Evolutionary conservation across 495 filamentous ascomycete genomes (phyloP).

Genomic region (Daldinia childiae): DNA sequence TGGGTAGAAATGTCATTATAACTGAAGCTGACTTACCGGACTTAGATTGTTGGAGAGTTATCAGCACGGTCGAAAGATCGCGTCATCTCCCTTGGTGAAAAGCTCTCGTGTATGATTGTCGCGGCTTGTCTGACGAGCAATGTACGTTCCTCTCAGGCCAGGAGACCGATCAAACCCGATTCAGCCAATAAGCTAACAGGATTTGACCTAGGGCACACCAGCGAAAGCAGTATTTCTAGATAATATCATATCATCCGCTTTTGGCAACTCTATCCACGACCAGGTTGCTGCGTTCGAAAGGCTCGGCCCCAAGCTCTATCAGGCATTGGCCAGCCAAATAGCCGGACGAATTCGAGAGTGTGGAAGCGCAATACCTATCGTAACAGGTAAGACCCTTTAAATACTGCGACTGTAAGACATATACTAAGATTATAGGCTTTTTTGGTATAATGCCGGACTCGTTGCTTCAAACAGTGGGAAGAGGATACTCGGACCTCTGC

Average conservation of each 20-base stretch:
- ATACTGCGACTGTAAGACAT: slow-evolving; percentile 22
- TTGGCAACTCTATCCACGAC: slow-evolving; percentile 43
- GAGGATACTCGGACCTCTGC: slow-evolving; percentile 64
- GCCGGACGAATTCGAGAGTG: slow-evolving; percentile 40
- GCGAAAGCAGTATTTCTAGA: slow-evolving; percentile 48
- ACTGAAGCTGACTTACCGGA: slow-evolving; percentile 17
- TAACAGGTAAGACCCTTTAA: slow-evolving; percentile 40
- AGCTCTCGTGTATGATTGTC: slow-evolving; percentile 49
- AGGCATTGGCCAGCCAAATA: slow-evolving; percentile 48
- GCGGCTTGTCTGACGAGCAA: slow-evolving; percentile 48
- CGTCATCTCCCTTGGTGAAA: slow-evolving; percentile 52
- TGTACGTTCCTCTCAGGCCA: slow-evolving; percentile 36
- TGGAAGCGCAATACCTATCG: slow-evolving; percentile 43
- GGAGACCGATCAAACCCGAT: not conserved
- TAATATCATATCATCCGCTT: slow-evolving; percentile 50
- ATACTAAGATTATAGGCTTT: slow-evolving; percentile 55
- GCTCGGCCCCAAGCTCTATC: slow-evolving; percentile 48
- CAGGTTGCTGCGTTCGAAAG: slow-evolving; percentile 42
- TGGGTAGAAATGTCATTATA: not conserved
- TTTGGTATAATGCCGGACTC: slow-evolving; percentile 62
- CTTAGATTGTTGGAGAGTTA: slow-evolving; percentile 52
- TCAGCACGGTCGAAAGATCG: slow-evolving; percentile 51
- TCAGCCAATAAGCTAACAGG: slow-evolving; percentile 7
- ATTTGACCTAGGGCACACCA: slow-evolving; percentile 40
- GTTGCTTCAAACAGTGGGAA: slow-evolving; percentile 56